Conservation (phyloP, 768 basidiomycete genomes). For the Heimioporus sp. region DNA sequence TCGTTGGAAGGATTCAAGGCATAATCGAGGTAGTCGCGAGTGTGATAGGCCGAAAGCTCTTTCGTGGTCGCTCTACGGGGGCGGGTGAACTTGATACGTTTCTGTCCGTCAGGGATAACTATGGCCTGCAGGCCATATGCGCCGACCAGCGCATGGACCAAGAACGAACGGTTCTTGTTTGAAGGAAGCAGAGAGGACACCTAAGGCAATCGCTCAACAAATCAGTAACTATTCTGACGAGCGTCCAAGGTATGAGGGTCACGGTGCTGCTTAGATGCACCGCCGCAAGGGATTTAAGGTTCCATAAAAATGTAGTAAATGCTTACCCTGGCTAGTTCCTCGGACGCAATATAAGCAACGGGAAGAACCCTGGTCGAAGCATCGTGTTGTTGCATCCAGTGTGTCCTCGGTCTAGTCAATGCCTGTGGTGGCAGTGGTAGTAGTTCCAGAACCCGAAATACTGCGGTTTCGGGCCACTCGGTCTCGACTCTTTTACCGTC, state of each 20-base stretch:
- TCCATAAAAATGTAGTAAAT: not conserved
- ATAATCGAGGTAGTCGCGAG: conserved; percentile 64
- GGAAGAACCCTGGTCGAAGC: not conserved
- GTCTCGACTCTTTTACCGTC: too few relatives aligned
- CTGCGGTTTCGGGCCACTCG: too few relatives aligned
- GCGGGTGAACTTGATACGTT: conserved; percentile 44
- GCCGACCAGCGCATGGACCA: conserved; percentile 64
- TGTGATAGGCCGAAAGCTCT: conserved; percentile 69
- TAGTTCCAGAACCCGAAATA: too few relatives aligned
- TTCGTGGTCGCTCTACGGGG: conserved; percentile 53
- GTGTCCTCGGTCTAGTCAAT: not conserved
- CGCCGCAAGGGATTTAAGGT: too few relatives aligned
- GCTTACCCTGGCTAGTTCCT: conserved; percentile 53
- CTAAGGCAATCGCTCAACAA: conserved; percentile 18
- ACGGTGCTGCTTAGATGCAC: too few relatives aligned
- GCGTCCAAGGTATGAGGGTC: too few relatives aligned
- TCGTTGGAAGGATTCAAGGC: conserved; percentile 40
- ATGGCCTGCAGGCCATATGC: conserved; percentile 48
- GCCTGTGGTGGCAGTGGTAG: too few relatives aligned
- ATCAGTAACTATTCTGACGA: too few relatives aligned
- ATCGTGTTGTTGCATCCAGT: conserved; percentile 10
- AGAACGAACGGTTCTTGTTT: conserved; percentile 59
- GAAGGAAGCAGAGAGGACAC: conserved; percentile 62
- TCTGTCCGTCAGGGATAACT: conserved; percentile 17
- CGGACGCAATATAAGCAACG: conserved; percentile 54